A percentile compares a stretch with the other conserved stretches of the same genome.
Evolutionary conservation across 208 protist species (phyloP).

Genomic region (Trypanosoma melophagium): DNA sequence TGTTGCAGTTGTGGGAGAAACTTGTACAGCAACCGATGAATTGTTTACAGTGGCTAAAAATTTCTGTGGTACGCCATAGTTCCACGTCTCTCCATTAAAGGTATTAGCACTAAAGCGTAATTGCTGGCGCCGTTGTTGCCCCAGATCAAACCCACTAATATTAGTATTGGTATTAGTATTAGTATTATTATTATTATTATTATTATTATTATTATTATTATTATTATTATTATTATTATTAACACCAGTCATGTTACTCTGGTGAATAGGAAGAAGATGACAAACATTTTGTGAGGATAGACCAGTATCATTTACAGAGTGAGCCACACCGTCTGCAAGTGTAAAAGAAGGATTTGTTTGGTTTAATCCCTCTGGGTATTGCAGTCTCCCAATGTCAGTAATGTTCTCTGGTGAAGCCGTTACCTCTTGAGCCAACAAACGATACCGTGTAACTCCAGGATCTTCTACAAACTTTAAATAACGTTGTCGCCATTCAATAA

Average conservation of each 20-base stretch:
- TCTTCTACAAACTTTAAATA: slow-evolving; percentile 41
- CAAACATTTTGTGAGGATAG: neutral
- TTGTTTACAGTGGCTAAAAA: neutral
- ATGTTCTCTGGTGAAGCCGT: neutral
- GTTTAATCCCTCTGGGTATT: slow-evolving; percentile 17
- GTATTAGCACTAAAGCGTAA: too few species aligned
- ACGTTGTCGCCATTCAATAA: slow-evolving; percentile 43
- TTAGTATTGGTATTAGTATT: too few species aligned
- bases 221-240: too few species aligned
- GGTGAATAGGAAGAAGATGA: neutral
- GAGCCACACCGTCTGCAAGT: neutral
- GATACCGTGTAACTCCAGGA: neutral
- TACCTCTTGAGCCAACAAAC: slow-evolving; percentile 8
- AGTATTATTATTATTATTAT: too few species aligned
- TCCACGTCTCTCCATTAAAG: too few species aligned
- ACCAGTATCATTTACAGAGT: slow-evolving; percentile 5
- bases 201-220: too few species aligned
- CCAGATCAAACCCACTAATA: too few species aligned
- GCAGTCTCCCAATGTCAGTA: neutral
- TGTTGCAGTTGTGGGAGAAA: neutral
- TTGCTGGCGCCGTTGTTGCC: too few species aligned
- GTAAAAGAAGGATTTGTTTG: slow-evolving; percentile 13
- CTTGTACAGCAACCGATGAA: slow-evolving; percentile 18
- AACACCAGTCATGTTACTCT: neutral
- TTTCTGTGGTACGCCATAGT: too few species aligned